phyloP scores from a whole-genome alignment of 139 green algal genomes.

The Micractinium conductrix region DNA sequence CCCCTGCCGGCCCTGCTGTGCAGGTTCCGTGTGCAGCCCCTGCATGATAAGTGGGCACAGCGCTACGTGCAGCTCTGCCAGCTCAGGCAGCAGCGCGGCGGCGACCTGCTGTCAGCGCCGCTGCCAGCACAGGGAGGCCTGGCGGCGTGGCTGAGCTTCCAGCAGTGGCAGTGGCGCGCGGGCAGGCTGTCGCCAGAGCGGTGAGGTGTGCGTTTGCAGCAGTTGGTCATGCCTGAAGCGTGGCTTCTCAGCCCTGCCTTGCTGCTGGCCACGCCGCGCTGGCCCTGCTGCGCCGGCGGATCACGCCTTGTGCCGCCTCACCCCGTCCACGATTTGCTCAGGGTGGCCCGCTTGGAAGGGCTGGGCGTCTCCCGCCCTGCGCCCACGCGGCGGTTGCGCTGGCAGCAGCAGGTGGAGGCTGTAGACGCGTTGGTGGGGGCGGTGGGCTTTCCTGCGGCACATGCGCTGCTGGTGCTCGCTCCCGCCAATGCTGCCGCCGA shows the following conservation, averaged over 20 bases:
- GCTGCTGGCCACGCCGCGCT: background rate
- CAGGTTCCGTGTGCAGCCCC: constrained; percentile 25
- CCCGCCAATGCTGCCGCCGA: background rate
- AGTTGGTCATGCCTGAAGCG: background rate
- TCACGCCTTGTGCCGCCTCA: background rate
- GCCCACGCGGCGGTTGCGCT: background rate
- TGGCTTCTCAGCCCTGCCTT: background rate
- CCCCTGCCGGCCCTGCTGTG: background rate
- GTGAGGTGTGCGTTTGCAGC: background rate
- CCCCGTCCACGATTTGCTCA: background rate
- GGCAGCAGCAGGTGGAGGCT: background rate
- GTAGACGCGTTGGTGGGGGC: constrained; percentile 9
- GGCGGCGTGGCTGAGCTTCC: background rate
- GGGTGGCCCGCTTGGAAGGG: background rate
- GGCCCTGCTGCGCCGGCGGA: background rate
- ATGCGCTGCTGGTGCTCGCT: constrained; percentile 2
- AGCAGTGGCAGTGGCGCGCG: constrained; percentile 12
- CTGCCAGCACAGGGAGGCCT: background rate
- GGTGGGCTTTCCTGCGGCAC: background rate
- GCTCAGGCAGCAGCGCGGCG: background rate
- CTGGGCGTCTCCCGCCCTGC: background rate
- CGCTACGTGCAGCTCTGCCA: constrained; percentile 12
- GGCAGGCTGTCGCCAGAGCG: constrained; percentile 23
- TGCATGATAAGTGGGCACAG: constrained; percentile 4
- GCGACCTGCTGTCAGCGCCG: background rate